phyloP scores from a whole-genome alignment of 2,329 filamentous ascomycete genomes.

The Fusarium buxicola region DNA sequence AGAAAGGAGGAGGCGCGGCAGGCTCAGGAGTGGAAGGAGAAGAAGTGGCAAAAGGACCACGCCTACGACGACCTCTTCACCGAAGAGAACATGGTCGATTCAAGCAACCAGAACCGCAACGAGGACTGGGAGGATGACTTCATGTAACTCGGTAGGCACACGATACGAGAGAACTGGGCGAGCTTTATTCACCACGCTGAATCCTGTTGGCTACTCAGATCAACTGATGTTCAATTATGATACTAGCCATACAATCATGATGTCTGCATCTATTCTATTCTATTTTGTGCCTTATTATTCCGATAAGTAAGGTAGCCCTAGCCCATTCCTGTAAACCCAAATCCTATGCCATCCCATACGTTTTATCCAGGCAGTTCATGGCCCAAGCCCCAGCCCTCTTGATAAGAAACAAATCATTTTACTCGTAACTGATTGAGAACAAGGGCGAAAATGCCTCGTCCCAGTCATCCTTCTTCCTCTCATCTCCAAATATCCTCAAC shows the following conservation, averaged over 20 bases:
- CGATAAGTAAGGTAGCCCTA: background rate
- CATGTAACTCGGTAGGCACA: conserved; percentile 68
- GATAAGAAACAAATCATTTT: background rate
- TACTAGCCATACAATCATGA: background rate
- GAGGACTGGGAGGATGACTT: conserved; percentile 91
- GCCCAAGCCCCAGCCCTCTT: too few relatives aligned
- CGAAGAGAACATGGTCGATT: conserved; percentile 80
- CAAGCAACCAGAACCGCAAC: conserved; percentile 87
- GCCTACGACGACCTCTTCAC: conserved; percentile 94
- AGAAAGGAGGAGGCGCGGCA: conserved; percentile 81
- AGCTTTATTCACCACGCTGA: background rate
- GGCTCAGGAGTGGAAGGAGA: conserved; percentile 83
- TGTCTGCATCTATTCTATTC: background rate
- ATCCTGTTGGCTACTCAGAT: background rate
- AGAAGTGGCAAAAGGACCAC: conserved; percentile 97
- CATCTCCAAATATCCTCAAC: conserved; percentile 64
- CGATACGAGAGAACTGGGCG: background rate
- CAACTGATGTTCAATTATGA: conserved; percentile 2
- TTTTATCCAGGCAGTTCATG: conserved; percentile 11
- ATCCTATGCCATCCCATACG: conserved; percentile 2
- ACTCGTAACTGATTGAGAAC: conserved; percentile 60
- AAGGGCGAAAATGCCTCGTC: conserved; percentile 56
- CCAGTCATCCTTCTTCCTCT: conserved; percentile 58
- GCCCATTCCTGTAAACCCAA: background rate
- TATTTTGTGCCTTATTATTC: conserved; percentile 6